These are phyloP conservation scores for Bimuria novae-zelandiae DNA, from an alignment of 2,329 filamentous ascomycete genomes.

Conservation along the genomic window DNA sequence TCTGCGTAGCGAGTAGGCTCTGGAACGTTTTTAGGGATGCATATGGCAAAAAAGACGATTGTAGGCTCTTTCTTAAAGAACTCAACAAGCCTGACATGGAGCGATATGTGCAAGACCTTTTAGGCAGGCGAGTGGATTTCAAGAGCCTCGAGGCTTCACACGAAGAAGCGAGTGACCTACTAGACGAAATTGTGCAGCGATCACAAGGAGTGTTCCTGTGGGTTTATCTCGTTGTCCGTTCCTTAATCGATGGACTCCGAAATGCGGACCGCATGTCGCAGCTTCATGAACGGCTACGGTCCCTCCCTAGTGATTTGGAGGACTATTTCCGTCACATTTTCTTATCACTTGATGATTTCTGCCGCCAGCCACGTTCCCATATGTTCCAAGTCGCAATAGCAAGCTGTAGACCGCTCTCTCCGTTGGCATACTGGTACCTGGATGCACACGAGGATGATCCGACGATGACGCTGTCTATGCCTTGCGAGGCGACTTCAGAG, in stretches of 20 bases:
- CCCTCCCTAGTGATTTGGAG: slow-evolving; percentile 17
- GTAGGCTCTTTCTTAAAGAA: slow-evolving; percentile 12
- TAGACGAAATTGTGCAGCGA: slow-evolving; percentile 1
- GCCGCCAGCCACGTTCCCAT: slow-evolving; percentile 10
- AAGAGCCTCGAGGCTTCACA: neutral
- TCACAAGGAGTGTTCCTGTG: slow-evolving; percentile 17
- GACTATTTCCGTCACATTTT: slow-evolving; percentile 19
- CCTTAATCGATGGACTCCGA: slow-evolving; percentile 3
- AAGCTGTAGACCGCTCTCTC: neutral
- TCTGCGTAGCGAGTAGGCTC: slow-evolving; percentile 20
- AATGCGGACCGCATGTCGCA: slow-evolving; percentile 8
- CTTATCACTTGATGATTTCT: slow-evolving; percentile 9
- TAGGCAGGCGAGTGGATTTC: neutral
- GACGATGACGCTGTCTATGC: neutral
- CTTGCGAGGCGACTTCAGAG: neutral
- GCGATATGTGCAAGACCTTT: slow-evolving; percentile 7
- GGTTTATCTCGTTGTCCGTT: slow-evolving; percentile 16
- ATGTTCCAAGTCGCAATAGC: slow-evolving; percentile 11
- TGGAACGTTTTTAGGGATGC: slow-evolving; percentile 16
- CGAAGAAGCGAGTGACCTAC: neutral
- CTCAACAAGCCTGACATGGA: slow-evolving; percentile 18
- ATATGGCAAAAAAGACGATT: neutral
- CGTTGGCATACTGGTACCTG: slow-evolving; percentile 4
- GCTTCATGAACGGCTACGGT: slow-evolving; percentile 12
- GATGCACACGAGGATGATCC: slow-evolving; percentile 2